Evolutionary conservation across 2,329 filamentous ascomycete genomes (phyloP), one percentile per base, ranked within the genome.

Genomic region (Dactylellina cionopaga): DNA sequence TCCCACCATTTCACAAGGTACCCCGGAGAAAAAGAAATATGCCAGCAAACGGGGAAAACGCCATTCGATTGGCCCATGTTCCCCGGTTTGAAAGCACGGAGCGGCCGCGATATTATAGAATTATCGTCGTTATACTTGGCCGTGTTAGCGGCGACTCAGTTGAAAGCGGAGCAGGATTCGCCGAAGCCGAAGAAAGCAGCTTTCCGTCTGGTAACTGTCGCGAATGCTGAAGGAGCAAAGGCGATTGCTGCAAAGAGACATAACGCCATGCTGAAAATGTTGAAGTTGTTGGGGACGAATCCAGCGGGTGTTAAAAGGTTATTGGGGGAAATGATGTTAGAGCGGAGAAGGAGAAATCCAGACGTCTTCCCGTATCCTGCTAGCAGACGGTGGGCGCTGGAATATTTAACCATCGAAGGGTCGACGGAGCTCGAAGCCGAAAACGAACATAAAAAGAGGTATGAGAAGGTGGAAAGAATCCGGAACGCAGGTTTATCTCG

Each of bases 221-320:
- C 19, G 13, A n/a, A n/a, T n/a, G n/a, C n/a, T n/a, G 47, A 46
- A 31, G 59, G 37, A n/a, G n/a, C n/a, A 44, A 10, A 27, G n/a
- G 51, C 49, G 1, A 35, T 56, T n/a, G 25, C 31, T n/a, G 3
- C 24, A 1, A 47, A 39, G n/a, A 13, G 63, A 24, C 24, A 22
- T 10, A 35, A 27, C 1, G 52, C 63, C 0, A 68, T 68, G 52
- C 10, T 68, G 2, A 60, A 41, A 5, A 60, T 60, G 55, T 17
- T 46, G 0, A 6, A 24, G n/a, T 46, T 62, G 13, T 11, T 69
- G 17, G 47, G 3, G 3, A 9, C 4, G 13, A 54, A 54, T 24
- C 54, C 27, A 1, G 17, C 5, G 9, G 37, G 24, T 2, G 31
- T 35, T 0, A 60, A 31, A 15, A 24, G 0, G 0, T 15, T 60